Evolutionary conservation across 2,329 filamentous ascomycete species (phyloP).

Genomic region (Pseudogymnoascus sp.): DNA sequence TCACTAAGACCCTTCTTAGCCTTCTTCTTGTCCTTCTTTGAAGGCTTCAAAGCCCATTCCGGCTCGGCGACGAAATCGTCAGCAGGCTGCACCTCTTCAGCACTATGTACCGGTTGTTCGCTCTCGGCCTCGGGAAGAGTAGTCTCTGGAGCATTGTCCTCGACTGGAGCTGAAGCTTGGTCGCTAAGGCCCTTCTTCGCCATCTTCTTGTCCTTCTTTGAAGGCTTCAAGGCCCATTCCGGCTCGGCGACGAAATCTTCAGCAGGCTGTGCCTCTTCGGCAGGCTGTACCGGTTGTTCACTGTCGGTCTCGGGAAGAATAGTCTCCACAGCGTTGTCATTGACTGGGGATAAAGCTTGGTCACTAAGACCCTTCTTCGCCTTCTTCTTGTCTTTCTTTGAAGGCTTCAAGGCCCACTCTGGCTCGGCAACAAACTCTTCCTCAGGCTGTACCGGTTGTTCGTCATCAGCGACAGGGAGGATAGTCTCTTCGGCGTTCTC

Average conservation of each 20-base stretch:
- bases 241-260: too few relatives aligned
- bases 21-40: too few relatives aligned
- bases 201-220: too few relatives aligned
- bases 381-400: slow-evolving; percentile 31
- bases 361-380: neutral
- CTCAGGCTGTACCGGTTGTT: neutral
- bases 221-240: too few relatives aligned
- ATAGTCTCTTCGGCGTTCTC: neutral
- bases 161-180: too few relatives aligned
- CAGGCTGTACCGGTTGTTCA: neutral
- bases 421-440: neutral
- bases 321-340: neutral
- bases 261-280: neutral
- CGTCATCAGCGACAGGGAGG: neutral
- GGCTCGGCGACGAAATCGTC: too few relatives aligned
- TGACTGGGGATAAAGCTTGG: neutral
- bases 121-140: neutral
- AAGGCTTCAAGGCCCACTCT: neutral
- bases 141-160: neutral
- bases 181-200: too few relatives aligned
- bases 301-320: neutral
- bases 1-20: too few relatives aligned
- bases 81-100: too few relatives aligned
- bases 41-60: too few relatives aligned
- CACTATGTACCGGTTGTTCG: neutral